These are phyloP conservation scores for Leavenworthia alabamica DNA, from an alignment of 345 rosid species.

Conservation along the genomic window DNA sequence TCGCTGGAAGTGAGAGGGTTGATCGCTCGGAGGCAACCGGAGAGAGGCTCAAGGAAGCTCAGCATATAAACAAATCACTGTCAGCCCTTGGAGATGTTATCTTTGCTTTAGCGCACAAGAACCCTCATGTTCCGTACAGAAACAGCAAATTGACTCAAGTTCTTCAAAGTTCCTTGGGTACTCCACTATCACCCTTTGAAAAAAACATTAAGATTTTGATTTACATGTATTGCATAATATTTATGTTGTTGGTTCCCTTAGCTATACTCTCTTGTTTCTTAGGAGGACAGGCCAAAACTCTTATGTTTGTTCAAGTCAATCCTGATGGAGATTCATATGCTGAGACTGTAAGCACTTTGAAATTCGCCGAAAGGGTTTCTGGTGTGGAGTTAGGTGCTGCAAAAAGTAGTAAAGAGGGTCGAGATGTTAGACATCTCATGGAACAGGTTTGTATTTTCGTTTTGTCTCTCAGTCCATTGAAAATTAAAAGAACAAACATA, in stretches of 20 bases:
- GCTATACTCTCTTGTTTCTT: slow-evolving; percentile 2
- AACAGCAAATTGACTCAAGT: slow-evolving; percentile 98
- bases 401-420: slow-evolving; percentile 79
- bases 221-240: background rate
- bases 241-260: slow-evolving; percentile 6
- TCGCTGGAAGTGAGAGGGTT: slow-evolving; percentile 97
- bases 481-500: background rate
- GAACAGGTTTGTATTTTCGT: slow-evolving; percentile 51
- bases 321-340: slow-evolving; percentile 88
- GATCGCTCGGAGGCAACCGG: slow-evolving; percentile 97
- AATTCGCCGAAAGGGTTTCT: slow-evolving; percentile 94
- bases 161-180: slow-evolving; percentile 96
- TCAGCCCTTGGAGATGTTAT: slow-evolving; percentile 97
- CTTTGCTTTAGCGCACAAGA: slow-evolving; percentile 84
- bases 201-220: background rate
- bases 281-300: slow-evolving; percentile 99
- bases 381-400: slow-evolving; percentile 98
- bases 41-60: slow-evolving; percentile 94
- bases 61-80: slow-evolving; percentile 87
- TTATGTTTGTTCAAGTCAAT: slow-evolving; percentile 94
- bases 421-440: slow-evolving; percentile 82
- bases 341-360: slow-evolving; percentile 86
- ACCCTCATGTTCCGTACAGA: slow-evolving; percentile 80
- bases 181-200: background rate
- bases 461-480: background rate